phyloP scores from a whole-genome alignment of 1,139 yeast species.

The Martiniozyma asiatica region DNA sequence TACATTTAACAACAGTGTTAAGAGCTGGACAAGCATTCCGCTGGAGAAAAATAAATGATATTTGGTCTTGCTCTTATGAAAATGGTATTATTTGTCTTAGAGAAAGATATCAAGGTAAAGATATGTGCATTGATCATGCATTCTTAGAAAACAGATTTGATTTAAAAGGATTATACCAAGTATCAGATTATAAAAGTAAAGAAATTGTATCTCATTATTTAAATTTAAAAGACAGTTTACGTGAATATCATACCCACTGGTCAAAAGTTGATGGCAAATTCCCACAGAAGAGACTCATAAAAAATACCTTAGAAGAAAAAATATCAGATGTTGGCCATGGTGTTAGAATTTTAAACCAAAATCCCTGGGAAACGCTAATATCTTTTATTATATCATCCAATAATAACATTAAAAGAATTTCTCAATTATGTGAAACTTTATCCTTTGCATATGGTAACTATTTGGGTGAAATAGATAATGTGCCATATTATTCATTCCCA shows the following conservation, averaged over 20 bases:
- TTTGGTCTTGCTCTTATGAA: constrained; percentile 50
- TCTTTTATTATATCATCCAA: constrained; percentile 94
- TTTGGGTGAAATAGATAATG: constrained; percentile 44
- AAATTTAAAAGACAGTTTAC: constrained; percentile 45
- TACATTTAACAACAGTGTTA: constrained; percentile 54
- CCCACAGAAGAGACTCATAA: constrained; percentile 12
- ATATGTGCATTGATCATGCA: too few relatives aligned
- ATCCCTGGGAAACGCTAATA: constrained; percentile 91
- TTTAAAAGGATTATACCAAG: too few relatives aligned
- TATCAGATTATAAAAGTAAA: too few relatives aligned
- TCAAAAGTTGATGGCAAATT: constrained; percentile 38
- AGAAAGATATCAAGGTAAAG: too few relatives aligned
- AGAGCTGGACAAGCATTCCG: constrained; percentile 85
- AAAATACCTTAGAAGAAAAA: constrained; percentile 1
- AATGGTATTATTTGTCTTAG: constrained; percentile 40
- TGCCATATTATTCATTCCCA: constrained; percentile 66
- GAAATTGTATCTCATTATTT: too few relatives aligned
- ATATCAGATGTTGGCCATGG: constrained; percentile 35
- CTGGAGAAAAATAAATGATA: constrained; percentile 47
- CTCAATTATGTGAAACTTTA: constrained; percentile 81
- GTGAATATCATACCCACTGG: constrained; percentile 53
- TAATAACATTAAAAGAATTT: constrained; percentile 85
- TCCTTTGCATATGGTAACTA: constrained; percentile 61
- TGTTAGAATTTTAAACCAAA: constrained; percentile 75
- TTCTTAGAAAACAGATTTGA: too few relatives aligned